A percentile compares a stretch with the other conserved stretches of the same genome.
Conservation (phyloP, 225 moss, liverwort and hornwort species). For the Lunularia cruciata region DNA sequence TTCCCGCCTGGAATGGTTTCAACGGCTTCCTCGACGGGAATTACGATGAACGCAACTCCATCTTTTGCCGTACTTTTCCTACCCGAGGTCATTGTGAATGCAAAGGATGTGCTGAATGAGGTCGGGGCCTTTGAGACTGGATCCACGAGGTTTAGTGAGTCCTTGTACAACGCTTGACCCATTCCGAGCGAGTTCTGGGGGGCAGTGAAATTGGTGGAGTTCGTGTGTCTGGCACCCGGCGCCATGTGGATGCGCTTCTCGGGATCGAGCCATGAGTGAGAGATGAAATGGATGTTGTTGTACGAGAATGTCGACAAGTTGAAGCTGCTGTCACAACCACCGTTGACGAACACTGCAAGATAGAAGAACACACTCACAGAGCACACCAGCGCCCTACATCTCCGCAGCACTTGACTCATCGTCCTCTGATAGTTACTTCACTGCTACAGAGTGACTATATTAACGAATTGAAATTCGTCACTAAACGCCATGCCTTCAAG, state of each 20-base stretch:
- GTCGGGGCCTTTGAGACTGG: not conserved
- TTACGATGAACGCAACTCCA: conserved; percentile 34
- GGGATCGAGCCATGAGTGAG: conserved; percentile 40
- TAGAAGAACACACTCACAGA: conserved; percentile 14
- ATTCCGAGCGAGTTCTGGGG: not conserved
- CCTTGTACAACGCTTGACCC: conserved; percentile 29
- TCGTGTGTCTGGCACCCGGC: conserved; percentile 15
- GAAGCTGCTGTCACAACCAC: conserved; percentile 34
- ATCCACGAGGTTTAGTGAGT: conserved; percentile 23
- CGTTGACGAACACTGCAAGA: conserved; percentile 19
- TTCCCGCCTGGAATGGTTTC: not conserved
- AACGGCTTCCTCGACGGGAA: conserved; percentile 6
- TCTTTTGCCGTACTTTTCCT: conserved; percentile 2
- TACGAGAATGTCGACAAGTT: conserved; percentile 32
- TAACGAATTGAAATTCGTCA: too few species aligned
- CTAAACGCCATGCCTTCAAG: conserved; percentile 11
- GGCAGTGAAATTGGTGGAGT: not conserved
- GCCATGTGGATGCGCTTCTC: conserved; percentile 30
- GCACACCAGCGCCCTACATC: conserved; percentile 19
- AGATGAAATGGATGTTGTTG: conserved; percentile 11
- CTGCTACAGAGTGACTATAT: not conserved
- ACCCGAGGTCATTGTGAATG: conserved; percentile 35
- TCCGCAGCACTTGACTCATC: conserved; percentile 23
- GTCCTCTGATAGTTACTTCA: conserved; percentile 25
- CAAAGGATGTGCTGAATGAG: conserved; percentile 43